Evolutionary conservation across 805 yeast species (phyloP), one percentile per base, ranked within the genome.

Genomic region (Metschnikowia orientalis): DNA sequence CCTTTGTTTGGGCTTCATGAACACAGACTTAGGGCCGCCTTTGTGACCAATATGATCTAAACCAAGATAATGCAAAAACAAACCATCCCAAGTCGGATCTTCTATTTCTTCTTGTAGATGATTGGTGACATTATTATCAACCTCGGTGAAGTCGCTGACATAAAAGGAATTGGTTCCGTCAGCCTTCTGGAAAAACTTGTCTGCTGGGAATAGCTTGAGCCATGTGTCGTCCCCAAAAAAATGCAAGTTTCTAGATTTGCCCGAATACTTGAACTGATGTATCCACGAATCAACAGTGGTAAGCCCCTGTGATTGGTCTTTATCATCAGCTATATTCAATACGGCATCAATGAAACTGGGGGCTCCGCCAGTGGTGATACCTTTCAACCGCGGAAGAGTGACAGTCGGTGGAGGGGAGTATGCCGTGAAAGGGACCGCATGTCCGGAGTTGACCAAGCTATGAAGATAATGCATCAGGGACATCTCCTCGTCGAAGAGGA

Each of bases 211-310:
- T 30, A 92, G 66, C 51, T 87, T 89, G 41, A 89, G 58, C 99
- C 99, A 92, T 1, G 99, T 92, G 53, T 92, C 98, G 57, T 92
- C 99, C 19, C 99, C 99, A 62, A 73, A 90, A 73, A 92, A 85
- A 51, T 88, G 82, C 18, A 92, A 63, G 13, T 51, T 65, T 52
- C 69, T 69, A 17, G 41, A 44, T 18, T 54, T 56, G 18, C 57
- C 57, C 15, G 42, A 32, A 16, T 44, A 40, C 12, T 32, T 38
- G 58, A 88, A 67, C 51, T 92, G 97, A 21, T 67, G 67, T 7
- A 89, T 54, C 96, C 97, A 88, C 18, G 92, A 82, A 54, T 92
- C 98, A 42, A 82, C 94, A 30, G 71, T 74, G 0, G 75, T 70
- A 28, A 89, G 54, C 2, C 79, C 74, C 7, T 85, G 79, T 0